These are phyloP conservation scores for sweet orange (Citrus sinensis) DNA, from an alignment of 345 rosid species.

Conservation along the genomic window DVS_A1.0 CM039161.1:5610501-5611000, in stretches of 20 bases:
- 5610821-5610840: neutral
- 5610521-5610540: neutral
- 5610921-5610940: neutral
- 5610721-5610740: neutral
- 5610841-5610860: neutral
- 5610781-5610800: neutral
- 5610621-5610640: neutral
- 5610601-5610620: conserved; percentile 10
- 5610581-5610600: conserved; percentile 4
- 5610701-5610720: conserved; percentile 11
- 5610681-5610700: conserved; percentile 1
- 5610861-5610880: neutral
- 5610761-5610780: neutral
- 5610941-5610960: neutral
- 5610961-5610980: neutral
- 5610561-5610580: neutral
- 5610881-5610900: neutral
- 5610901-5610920: neutral
- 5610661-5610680: neutral
- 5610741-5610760: neutral
- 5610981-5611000: neutral
- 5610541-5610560: neutral
- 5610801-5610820: neutral
- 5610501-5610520: neutral
- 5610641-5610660: conserved; percentile 15